Conservation (phyloP, 768 basidiomycete genomes). For the Mycena leptocephala region DNA sequence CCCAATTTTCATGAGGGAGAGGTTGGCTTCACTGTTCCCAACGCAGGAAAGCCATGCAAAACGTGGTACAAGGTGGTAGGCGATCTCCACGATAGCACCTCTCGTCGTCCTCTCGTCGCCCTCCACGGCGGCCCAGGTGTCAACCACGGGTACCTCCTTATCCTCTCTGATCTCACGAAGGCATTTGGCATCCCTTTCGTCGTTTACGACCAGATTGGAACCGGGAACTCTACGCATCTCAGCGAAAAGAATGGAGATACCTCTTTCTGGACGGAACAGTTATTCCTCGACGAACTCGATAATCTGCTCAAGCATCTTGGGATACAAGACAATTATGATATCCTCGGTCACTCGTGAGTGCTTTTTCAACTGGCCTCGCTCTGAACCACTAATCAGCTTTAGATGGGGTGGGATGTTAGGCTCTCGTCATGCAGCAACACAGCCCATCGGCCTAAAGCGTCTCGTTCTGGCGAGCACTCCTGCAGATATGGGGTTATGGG, state of each 20-base stretch:
- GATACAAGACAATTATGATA: slow-evolving; percentile 60
- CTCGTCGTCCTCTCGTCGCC: slow-evolving; percentile 59
- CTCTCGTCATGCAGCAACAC: slow-evolving; percentile 51
- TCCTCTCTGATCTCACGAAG: slow-evolving; percentile 55
- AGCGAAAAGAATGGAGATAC: slow-evolving; percentile 60
- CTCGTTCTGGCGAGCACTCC: slow-evolving; percentile 65
- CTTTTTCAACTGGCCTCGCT: neutral
- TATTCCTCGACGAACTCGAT: slow-evolving; percentile 69
- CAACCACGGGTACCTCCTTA: slow-evolving; percentile 58
- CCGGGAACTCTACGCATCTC: slow-evolving; percentile 68
- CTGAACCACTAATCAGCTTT: neutral
- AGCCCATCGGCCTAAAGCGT: slow-evolving; percentile 62
- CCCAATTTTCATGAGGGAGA: too few species aligned
- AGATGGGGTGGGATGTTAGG: slow-evolving; percentile 67
- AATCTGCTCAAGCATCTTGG: slow-evolving; percentile 62
- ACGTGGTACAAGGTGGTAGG: slow-evolving; percentile 71
- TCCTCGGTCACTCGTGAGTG: slow-evolving; percentile 70
- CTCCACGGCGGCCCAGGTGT: slow-evolving; percentile 72
- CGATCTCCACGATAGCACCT: slow-evolving; percentile 51
- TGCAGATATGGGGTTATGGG: slow-evolving; percentile 63
- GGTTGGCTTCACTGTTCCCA: slow-evolving; percentile 7
- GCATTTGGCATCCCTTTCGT: slow-evolving; percentile 61
- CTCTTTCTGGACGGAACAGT: slow-evolving; percentile 64
- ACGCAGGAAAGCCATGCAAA: slow-evolving; percentile 41
- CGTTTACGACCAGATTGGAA: slow-evolving; percentile 72